Evolutionary conservation across 2,329 filamentous ascomycete species (phyloP), one percentile per base, ranked within the genome.

Genomic region (Lizonia empirigonia): DNA sequence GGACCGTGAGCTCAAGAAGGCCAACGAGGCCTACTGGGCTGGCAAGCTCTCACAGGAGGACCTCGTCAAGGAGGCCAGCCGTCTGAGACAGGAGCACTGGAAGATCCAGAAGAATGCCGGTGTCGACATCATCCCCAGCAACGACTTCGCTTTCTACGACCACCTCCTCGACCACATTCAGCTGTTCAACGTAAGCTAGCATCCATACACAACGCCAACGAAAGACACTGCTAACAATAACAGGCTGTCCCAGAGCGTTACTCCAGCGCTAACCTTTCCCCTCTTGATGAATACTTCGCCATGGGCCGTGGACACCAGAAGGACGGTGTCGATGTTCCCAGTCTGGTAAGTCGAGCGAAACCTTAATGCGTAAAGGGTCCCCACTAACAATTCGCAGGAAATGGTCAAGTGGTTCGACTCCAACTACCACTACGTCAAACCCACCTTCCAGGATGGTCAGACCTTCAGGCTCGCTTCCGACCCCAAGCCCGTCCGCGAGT

Each of bases 321-420:
- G 86, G 85, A 87, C 73, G 85, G 90, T 77, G 84, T 97, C 68
- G 94, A 99, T 78, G 94, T 97, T 64, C 91, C 93, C 68, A 85
- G 84, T 73, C 82, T 96, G 79, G 82, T 84, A 77, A 69, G 79
- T 56, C 20, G 18, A 40, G 7, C 34, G 34, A 47, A 33, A 19
- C 24, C 24, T 33, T 24, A 15, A 5, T 10, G 24, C 23, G 15
- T 19, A 8, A 12, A 20, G 20, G 20, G 7, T 7, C 7, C 8
- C 2, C 3, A 38, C 66, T 74, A 65, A 77, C 57, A 40, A 36
- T 16, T 7, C 54, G 23, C 53, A 82, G 81, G 94, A 99, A 85
- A 99, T 99, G 94, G 94, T 99, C 71, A 99, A 99, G 85, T 99
- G 94, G 94, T 99, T 99, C 76, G 94, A 99, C 85, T 96, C 91